A percentile compares a stretch with the other conserved stretches of the same genome.
Evolutionary conservation across 1,139 yeast genomes (phyloP).

Genomic region (Geotrichum reessii): DNA sequence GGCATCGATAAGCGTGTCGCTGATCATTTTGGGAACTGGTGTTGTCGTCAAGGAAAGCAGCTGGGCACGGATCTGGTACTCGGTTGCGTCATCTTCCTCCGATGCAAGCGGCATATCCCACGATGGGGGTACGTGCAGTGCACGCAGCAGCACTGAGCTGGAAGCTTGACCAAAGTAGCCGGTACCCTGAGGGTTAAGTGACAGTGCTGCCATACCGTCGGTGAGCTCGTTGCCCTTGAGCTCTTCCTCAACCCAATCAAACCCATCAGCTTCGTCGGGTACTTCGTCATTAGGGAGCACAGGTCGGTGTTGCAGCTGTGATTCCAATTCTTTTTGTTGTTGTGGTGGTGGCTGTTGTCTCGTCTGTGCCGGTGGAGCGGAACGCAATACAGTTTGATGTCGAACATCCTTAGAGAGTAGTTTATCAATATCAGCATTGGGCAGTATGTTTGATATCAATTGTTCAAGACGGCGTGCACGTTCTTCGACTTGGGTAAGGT

Average conservation of each 20-base stretch:
- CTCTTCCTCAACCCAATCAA: constrained; percentile 53
- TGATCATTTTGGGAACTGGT: constrained; percentile 31
- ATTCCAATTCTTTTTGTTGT: constrained; percentile 7
- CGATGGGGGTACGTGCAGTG: constrained; percentile 26
- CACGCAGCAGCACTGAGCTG: constrained; percentile 42
- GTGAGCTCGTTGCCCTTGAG: constrained; percentile 33
- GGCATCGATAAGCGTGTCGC: constrained; percentile 41
- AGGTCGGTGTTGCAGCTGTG: constrained; percentile 28
- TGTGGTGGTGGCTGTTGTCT: constrained; percentile 19
- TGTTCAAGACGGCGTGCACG: constrained; percentile 54
- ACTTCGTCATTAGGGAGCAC: constrained; percentile 37
- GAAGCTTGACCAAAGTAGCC: constrained; percentile 63
- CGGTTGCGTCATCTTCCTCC: background rate
- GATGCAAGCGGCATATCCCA: constrained; percentile 4
- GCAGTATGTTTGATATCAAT: constrained; percentile 43
- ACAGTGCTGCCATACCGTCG: constrained; percentile 54
- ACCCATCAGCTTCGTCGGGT: constrained; percentile 47
- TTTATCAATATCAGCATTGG: constrained; percentile 43
- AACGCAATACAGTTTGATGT: background rate
- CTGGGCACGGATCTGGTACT: background rate
- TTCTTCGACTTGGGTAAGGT: constrained; percentile 66
- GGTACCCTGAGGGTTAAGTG: constrained; percentile 44
- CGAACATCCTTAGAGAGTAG: constrained; percentile 24
- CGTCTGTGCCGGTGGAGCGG: background rate
- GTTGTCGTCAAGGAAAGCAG: constrained; percentile 2